Percentiles rank a stretch among this genome's conserved stretches.
Evolutionary conservation across 2,329 filamentous ascomycete genomes (phyloP).

Genomic region (Apiospora kogelbergensis): DNA sequence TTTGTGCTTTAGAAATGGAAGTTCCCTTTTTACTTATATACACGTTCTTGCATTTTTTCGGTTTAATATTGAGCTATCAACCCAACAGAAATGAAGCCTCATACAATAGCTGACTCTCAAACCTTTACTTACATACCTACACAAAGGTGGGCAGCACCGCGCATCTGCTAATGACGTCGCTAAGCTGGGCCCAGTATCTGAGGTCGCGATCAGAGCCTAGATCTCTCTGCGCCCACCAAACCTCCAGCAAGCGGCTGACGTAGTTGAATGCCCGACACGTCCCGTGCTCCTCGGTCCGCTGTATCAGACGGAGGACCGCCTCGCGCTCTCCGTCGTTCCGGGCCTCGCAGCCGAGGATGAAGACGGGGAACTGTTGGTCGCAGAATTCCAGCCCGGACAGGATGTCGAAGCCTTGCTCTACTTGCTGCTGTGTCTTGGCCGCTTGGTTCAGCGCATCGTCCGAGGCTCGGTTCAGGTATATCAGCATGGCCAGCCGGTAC

Average conservation of each 20-base stretch:
- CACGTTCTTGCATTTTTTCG: too few species aligned
- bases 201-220: slow-evolving; percentile 17
- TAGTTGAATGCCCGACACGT: slow-evolving; percentile 22
- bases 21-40: too few species aligned
- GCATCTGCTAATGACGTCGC: not conserved
- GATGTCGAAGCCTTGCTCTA: slow-evolving; percentile 27
- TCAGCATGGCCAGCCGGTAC: slow-evolving; percentile 20
- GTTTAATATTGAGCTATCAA: too few species aligned
- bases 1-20: too few species aligned
- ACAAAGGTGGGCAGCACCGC: not conserved
- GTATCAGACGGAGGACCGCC: slow-evolving; percentile 28
- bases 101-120: too few species aligned
- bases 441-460: slow-evolving; percentile 14
- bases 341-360: slow-evolving; percentile 28
- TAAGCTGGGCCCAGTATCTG: not conserved
- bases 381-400: slow-evolving; percentile 22
- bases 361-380: slow-evolving; percentile 26
- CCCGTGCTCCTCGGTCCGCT: slow-evolving; percentile 20
- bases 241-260: slow-evolving; percentile 24
- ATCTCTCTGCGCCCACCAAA: slow-evolving; percentile 36
- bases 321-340: slow-evolving; percentile 24
- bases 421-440: slow-evolving; percentile 14
- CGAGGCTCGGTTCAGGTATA: slow-evolving; percentile 29
- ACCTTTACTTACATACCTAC: too few species aligned
- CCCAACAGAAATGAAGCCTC: too few species aligned